Base-by-base conservation (phyloP, 768 basidiomycete species). In the Astraeus odoratus region DNA sequence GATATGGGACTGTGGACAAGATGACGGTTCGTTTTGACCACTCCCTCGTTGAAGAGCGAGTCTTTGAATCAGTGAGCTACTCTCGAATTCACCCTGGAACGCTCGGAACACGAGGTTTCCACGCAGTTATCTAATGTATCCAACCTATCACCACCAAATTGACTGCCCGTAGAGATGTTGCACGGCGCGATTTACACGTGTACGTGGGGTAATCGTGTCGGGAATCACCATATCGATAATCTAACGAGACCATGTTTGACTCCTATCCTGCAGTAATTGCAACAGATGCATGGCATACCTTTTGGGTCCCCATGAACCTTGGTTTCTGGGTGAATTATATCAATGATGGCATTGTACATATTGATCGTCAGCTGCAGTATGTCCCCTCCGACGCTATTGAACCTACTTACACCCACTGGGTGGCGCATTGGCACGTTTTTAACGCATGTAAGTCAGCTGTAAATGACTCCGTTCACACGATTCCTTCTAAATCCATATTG, bases 51-150 rank as follows among this genome's bases (percentile, higher is more conserved):
- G 34, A 23, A 25, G 42, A 29, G 3, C 43, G 37, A 37, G 39
- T 24, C 43, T 46, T 25, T 5, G 36, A 48, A 30, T 26, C 35
- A 37, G n/a, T 43, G 27, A 18, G 26, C 49, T 24, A 48, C 42
- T 39, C 51, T 39, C 43, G 46, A 46, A 39, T 44, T 33, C 29
- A 48, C 30, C 46, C 53, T 43, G 25, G 27, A 62, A 63, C 35
- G 52, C 56, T 31, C 37, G 35, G 10, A 48, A 51, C 60, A 60
- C 48, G 60, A 63, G 60, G 61, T 49, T 43, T 45, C 49, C 3
- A 53, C 8, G 39, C 41, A 45, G 57, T 61, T 61, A 52, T 59
- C 60, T 63, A 57, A 63, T 50, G 48, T 35, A 40, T 47, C 29
- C 46, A 35, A 27, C 50, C 43, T 43, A 55, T 59, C 53, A 31